Percentiles rank a stretch among this genome's conserved stretches.
Evolutionary conservation across 2,329 filamentous ascomycete genomes (phyloP).

Genomic region (Periconia sp.): DNA sequence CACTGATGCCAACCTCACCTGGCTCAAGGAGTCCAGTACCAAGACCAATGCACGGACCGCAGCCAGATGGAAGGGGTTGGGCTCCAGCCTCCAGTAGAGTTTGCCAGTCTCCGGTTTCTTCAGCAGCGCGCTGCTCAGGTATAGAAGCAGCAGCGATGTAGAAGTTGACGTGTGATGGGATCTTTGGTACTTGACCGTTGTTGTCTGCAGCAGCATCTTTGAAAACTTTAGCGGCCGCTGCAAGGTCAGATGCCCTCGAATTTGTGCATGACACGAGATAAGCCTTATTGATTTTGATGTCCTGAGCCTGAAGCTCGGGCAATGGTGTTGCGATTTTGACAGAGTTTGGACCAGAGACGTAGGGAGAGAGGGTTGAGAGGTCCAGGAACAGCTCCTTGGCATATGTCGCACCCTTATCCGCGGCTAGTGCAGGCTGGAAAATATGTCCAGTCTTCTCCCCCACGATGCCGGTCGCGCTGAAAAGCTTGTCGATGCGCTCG

Average conservation of each 20-base stretch:
- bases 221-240: constrained; percentile 82
- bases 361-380: constrained; percentile 80
- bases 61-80: constrained; percentile 68
- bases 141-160: constrained; percentile 88
- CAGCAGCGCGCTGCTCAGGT: constrained; percentile 73
- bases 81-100: constrained; percentile 79
- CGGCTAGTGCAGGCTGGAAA: constrained; percentile 61
- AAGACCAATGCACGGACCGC: constrained; percentile 84
- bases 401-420: constrained; percentile 78
- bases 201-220: constrained; percentile 67
- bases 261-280: constrained; percentile 94
- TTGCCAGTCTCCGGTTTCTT: constrained; percentile 85
- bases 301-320: constrained; percentile 67
- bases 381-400: constrained; percentile 82
- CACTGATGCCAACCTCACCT: constrained; percentile 84
- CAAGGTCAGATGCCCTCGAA: constrained; percentile 76
- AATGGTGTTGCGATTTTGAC: constrained; percentile 86
- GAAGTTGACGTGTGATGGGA: constrained; percentile 76
- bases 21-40: constrained; percentile 77
- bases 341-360: constrained; percentile 84
- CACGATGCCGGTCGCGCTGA: constrained; percentile 47
- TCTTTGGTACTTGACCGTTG: constrained; percentile 65
- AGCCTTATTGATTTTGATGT: constrained; percentile 79
- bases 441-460: constrained; percentile 39
- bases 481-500: constrained; percentile 69